Conservation (phyloP, 768 basidiomycete species). For the Leccinum imitatum region DNA sequence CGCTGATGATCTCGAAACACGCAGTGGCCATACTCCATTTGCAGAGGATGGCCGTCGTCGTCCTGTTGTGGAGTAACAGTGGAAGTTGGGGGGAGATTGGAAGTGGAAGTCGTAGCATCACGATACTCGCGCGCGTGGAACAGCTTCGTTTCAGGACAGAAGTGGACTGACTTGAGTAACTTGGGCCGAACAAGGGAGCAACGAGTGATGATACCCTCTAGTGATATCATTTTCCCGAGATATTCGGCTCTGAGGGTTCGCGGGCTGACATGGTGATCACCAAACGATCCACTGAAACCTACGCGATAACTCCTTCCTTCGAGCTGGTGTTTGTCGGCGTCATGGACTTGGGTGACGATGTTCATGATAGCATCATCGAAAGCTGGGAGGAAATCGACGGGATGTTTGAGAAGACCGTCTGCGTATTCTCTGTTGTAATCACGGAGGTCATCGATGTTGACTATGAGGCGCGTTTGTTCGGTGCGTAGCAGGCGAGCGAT, state of each 20-base stretch:
- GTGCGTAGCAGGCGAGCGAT: constrained; percentile 79
- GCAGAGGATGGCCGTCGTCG: constrained; percentile 81
- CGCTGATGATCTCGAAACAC: constrained; percentile 96
- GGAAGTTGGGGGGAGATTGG: constrained; percentile 82
- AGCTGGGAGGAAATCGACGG: constrained; percentile 82
- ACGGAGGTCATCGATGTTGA: constrained; percentile 95
- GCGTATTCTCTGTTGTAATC: constrained; percentile 87
- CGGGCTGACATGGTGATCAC: constrained; percentile 97
- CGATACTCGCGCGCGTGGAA: constrained; percentile 92
- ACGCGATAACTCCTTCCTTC: constrained; percentile 79
- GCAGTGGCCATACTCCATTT: constrained; percentile 91
- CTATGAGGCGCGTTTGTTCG: constrained; percentile 83
- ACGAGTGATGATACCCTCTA: constrained; percentile 97
- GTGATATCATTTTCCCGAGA: constrained; percentile 92
- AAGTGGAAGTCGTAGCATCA: constrained; percentile 85
- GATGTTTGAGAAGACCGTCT: constrained; percentile 86
- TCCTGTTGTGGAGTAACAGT: constrained; percentile 89
- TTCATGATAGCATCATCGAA: constrained; percentile 82
- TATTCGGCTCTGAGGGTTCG: constrained; percentile 85
- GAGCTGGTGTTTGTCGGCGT: constrained; percentile 79
- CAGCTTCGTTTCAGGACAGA: constrained; percentile 79
- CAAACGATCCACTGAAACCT: constrained; percentile 94
- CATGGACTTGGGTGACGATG: constrained; percentile 71
- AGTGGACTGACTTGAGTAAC: constrained; percentile 97
- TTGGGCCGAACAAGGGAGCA: constrained; percentile 98